Base-by-base conservation (phyloP, 495 filamentous ascomycete species). In the Aspergillus incahuasiensis region DNA sequence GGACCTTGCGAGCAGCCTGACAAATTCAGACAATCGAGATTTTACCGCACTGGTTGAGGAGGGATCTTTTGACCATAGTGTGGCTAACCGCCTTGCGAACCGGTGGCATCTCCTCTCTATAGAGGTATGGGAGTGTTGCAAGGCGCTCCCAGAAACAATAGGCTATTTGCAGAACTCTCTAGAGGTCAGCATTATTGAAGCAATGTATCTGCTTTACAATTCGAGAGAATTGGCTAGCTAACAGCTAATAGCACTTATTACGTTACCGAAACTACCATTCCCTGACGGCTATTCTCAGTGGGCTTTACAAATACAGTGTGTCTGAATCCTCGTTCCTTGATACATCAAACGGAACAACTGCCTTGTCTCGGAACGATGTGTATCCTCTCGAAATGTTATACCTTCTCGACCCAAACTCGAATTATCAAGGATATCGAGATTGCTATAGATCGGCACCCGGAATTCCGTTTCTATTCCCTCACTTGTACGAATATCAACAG, bases 81-180 rank as follows among this genome's bases (percentile, higher is more conserved):
- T 59, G 15, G 53, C 65, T 1, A 59, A 48, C 22, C 34, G 48
- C 3, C 22, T 75, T 9, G 24, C 69, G 15, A 35, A 25, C 0
- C 55, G 67, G 35, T 77, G 74, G 74, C 61, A 68, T 15, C 28
- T 46, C 35, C 57, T 75, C 11, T 69, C 63, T 22, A 60, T 65
- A 12, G 63, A 67, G 0, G 69, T 73, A 0, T 74, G 71, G 71
- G 74, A 77, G 52, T 74, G 70, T 47, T 77, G 74, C 42, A 66
- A 58, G 0, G 71, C 67, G n/a, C 52, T 75, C 15, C 73, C 73
- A 16, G 68, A 73, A 4, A 18, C 64, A 28, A 62, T 70, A 9
- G 55, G 49, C 20, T 66, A 58, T 43, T 60, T 77, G 5, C 68
- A 69, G 58, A 71, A 74, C 34, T 68, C 70, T 45, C 54, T 69